Evolutionary conservation across 148 eudicot species (phyloP), one percentile per base, ranked within the genome.

Genomic region (Vaccinium vitisidaea): DNA sequence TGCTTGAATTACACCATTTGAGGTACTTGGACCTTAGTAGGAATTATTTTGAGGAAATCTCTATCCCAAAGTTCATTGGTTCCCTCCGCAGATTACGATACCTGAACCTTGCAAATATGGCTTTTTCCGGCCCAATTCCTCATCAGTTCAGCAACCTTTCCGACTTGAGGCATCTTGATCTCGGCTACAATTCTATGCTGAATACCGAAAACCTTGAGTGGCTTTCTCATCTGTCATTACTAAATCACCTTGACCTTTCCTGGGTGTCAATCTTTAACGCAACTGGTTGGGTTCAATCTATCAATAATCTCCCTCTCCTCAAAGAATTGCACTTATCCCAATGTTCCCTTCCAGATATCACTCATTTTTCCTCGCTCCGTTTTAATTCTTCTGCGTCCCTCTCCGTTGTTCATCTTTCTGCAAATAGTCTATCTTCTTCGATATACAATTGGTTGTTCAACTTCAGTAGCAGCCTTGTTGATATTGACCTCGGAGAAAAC

Each of bases 401-500:
- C 39, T 2, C 13, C n/a, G 8, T 43, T 19, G 23, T 86, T 36
- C 32, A 46, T 80, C 88, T 88, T 21, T 2, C 23, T 2, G 14
- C 0, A 0, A 88, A 86, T 82, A 0, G 15, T 14, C 75, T 88
- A 25, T 67, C 82, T 23, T 59, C 46, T 27, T 65, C 83, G 6
- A 58, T 86, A 65, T 84, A 46, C 77, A 27, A 9, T 15, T 86
- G 88, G 88, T 58, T 88, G 70, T 80, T 50, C 83, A 86, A 84
- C 69, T 81, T 86, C 19, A 78, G 71, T 30, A 54, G 76, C 56
- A 81, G 13, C 52, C 81, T 84, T 69, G 55, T 58, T 30, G 10
- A 70, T 49, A 53, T 88, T 58, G 52, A 88, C 50, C 86, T 86
- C 12, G 50, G 54, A 6, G 0, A 0, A 0, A 86, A 86, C 15